Conservation (phyloP, 805 yeast genomes). For the Saccharomycodes ludwigii region DNA sequence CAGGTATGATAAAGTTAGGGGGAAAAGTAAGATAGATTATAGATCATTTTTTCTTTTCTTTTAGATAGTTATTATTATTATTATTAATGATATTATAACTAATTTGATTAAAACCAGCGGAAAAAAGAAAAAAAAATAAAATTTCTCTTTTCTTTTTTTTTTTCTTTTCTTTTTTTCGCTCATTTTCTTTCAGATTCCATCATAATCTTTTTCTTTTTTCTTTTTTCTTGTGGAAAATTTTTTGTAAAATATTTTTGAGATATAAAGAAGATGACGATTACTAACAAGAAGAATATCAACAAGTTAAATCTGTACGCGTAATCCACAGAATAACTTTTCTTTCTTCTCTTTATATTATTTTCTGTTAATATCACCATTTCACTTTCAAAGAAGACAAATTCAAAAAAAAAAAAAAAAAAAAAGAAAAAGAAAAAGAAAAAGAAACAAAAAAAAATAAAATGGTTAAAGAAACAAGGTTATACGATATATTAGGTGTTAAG, state of each 20-base stretch:
- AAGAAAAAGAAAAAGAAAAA: not conserved
- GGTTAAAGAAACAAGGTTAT: conserved; percentile 73
- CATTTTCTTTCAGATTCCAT: too few species aligned
- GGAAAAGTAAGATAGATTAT: not conserved
- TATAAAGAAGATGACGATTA: too few species aligned
- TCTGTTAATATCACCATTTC: too few species aligned
- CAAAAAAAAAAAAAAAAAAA: not conserved
- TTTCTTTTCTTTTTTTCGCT: not conserved
- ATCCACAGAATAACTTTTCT: too few species aligned
- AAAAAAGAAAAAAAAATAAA: not conserved
- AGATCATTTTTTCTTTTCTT: too few species aligned
- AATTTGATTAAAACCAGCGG: not conserved
- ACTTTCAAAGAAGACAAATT: not conserved
- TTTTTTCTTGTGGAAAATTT: conserved; percentile 2
- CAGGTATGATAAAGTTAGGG: not conserved
- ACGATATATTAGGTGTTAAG: conserved; percentile 62
- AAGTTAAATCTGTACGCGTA: too few species aligned
- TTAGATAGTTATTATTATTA: too few species aligned
- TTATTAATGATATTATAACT: not conserved
- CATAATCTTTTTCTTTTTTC: too few species aligned
- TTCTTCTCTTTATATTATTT: too few species aligned
- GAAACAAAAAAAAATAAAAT: conserved; percentile 24
- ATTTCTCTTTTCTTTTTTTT: not conserved
- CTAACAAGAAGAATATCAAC: too few species aligned
- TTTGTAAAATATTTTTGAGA: too few species aligned